phyloP scores from a whole-genome alignment of 2,329 filamentous ascomycete species.

The Aspergillus awamori region DNA sequence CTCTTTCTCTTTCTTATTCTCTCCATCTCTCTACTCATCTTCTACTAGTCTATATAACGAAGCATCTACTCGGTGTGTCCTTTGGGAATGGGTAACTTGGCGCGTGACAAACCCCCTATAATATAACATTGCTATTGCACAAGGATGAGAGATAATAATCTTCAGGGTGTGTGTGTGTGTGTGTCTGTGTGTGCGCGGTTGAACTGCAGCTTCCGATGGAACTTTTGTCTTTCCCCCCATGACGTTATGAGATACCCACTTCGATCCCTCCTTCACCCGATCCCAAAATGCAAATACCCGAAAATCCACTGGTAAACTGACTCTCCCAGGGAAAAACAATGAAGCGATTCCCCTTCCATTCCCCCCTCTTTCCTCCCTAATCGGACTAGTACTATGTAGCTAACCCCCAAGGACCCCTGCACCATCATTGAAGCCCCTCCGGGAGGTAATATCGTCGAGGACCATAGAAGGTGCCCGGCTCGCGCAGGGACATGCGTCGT shows the following conservation, averaged over 20 bases:
- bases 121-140: background rate
- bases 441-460: conserved; percentile 19
- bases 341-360: background rate
- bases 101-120: background rate
- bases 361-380: background rate
- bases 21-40: background rate
- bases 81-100: background rate
- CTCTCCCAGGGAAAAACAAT: conserved; percentile 6
- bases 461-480: conserved; percentile 17
- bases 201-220: conserved; percentile 3
- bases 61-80: background rate
- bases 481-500: conserved; percentile 22
- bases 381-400: too few species aligned
- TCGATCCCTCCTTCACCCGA: conserved; percentile 7
- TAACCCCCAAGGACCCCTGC: too few species aligned
- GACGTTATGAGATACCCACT: conserved; percentile 13
- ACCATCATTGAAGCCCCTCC: conserved; percentile 13
- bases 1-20: background rate
- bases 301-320: conserved; percentile 3
- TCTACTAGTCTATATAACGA: background rate
- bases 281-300: conserved; percentile 6
- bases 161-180: too few species aligned
- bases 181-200: background rate
- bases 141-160: too few species aligned
- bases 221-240: background rate